Evolutionary conservation across 208 protist genomes (phyloP).

Genomic region (Herpetomonas tarakana): DNA sequence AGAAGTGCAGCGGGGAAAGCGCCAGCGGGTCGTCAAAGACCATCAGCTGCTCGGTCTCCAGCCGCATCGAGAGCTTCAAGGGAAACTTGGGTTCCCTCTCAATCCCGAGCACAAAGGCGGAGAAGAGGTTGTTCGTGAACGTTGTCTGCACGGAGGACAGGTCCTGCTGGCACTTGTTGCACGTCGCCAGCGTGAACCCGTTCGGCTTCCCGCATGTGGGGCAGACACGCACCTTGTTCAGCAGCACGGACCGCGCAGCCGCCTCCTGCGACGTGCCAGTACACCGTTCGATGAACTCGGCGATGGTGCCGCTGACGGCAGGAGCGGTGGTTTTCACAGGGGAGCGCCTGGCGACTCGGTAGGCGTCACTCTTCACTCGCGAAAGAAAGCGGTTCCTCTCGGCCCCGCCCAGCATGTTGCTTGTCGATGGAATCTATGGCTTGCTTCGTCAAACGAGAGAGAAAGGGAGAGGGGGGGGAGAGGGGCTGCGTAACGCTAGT

Average conservation of each 20-base stretch:
- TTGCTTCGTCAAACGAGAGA: no score
- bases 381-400: constrained; percentile 16
- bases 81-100: constrained; percentile 22
- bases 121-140: constrained; percentile 59
- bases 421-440: not conserved
- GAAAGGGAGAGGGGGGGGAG: no score
- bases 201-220: constrained; percentile 50
- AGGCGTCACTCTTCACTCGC: constrained; percentile 15
- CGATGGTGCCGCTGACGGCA: constrained; percentile 14
- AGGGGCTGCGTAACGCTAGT: no score
- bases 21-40: constrained; percentile 68
- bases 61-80: constrained; percentile 44
- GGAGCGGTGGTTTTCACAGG: constrained; percentile 4
- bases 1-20: constrained; percentile 55
- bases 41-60: constrained; percentile 23
- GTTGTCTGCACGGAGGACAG: constrained; percentile 22
- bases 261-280: constrained; percentile 1
- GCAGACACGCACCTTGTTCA: constrained; percentile 52
- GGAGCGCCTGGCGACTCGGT: constrained; percentile 9
- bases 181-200: constrained; percentile 43
- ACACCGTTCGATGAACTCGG: constrained; percentile 11
- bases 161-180: constrained; percentile 42
- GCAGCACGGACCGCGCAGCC: constrained; percentile 9
- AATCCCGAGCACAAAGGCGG: constrained; percentile 51
- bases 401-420: constrained; percentile 10